phyloP scores from a whole-genome alignment of 352 stramenopile species.

The Pythium chondricola region DNA sequence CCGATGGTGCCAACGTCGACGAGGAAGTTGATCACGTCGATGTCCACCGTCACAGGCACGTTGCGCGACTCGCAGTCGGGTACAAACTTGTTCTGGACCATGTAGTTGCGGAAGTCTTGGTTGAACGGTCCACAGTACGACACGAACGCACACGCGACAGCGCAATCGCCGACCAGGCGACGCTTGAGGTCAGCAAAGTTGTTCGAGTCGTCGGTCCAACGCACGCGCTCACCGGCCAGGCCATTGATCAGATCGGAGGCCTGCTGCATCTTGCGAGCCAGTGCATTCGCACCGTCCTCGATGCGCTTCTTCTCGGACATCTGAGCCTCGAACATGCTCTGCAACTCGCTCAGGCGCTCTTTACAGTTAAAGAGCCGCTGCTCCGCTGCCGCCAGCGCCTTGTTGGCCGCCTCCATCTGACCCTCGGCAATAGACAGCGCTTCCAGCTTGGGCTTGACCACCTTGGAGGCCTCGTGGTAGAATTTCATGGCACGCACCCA shows the following conservation, averaged over 20 bases:
- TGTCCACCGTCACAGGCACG: constrained; percentile 92
- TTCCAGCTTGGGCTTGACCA: constrained; percentile 98
- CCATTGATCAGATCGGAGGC: constrained; percentile 96
- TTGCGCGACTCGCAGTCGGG: constrained; percentile 88
- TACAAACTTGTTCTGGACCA: constrained; percentile 96
- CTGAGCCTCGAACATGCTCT: constrained; percentile 96
- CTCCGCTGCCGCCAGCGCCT: constrained; percentile 92
- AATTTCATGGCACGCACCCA: constrained; percentile 98
- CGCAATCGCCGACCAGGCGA: constrained; percentile 95
- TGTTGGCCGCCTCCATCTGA: constrained; percentile 97
- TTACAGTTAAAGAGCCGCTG: constrained; percentile 91
- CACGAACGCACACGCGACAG: constrained; percentile 96
- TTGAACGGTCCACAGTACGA: constrained; percentile 98
- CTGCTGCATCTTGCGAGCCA: constrained; percentile 97
- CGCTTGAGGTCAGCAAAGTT: constrained; percentile 97
- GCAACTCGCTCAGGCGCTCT: constrained; percentile 91
- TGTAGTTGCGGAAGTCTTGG: constrained; percentile 95
- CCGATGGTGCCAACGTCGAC: constrained; percentile 97
- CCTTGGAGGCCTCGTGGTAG: constrained; percentile 98
- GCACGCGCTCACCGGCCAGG: constrained; percentile 91
- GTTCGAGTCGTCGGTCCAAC: constrained; percentile 97
- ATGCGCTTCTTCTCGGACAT: constrained; percentile 97
- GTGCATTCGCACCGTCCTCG: constrained; percentile 92
- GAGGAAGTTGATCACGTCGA: constrained; percentile 96
- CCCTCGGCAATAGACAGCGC: constrained; percentile 94